phyloP scores from a whole-genome alignment of 75 land plant genomes.

The Picea sitchensis region DNA sequence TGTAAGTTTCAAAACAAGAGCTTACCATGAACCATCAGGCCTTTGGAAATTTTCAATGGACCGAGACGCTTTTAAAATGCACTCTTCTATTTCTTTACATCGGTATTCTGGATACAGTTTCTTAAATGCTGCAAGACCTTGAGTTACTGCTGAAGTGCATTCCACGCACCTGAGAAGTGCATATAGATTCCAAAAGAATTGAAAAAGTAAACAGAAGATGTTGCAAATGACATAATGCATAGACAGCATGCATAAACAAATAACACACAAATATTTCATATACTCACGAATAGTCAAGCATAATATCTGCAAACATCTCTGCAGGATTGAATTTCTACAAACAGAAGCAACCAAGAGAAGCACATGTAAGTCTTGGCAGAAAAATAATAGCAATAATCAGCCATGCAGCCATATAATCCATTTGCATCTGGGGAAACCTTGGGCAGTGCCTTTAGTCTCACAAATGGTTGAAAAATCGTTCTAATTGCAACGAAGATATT shows the following conservation, averaged over 20 bases:
- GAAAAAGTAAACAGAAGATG: no score
- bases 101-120: slow-evolving; percentile 64
- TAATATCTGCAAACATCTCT: slow-evolving; percentile 92
- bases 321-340: slow-evolving; percentile 84
- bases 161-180: slow-evolving; percentile 54
- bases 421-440: no score
- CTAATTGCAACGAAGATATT: no score
- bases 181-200: no score
- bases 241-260: background rate
- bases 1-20: background rate
- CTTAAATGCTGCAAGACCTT: slow-evolving; percentile 50
- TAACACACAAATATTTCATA: background rate
- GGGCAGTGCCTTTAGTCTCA: no score
- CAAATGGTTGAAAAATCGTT: no score
- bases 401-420: no score
- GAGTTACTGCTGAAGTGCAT: slow-evolving; percentile 76
- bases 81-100: slow-evolving; percentile 47
- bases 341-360: background rate
- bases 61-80: slow-evolving; percentile 36
- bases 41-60: slow-evolving; percentile 63
- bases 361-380: no score
- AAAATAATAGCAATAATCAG: no score
- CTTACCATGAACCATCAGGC: slow-evolving; percentile 78
- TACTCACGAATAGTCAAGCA: slow-evolving; percentile 91
- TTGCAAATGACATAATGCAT: no score